Conservation (phyloP, 2,329 filamentous ascomycete genomes). For the Fusarium dlaminii region DNA sequence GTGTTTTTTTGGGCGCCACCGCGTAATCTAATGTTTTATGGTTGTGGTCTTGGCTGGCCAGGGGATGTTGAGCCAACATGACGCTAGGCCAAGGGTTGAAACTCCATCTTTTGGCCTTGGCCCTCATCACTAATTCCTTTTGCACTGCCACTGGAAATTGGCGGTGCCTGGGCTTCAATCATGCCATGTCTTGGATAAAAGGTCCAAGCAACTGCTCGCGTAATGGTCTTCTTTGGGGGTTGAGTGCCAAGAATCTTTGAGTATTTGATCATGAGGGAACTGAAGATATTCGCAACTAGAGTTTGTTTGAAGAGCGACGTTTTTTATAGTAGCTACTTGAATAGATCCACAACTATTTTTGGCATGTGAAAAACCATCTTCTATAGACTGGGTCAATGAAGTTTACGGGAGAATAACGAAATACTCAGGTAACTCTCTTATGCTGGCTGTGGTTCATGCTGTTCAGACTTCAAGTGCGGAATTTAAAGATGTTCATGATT, state of each 20-base stretch:
- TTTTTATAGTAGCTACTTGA: neutral
- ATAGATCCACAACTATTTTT: neutral
- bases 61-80: neutral
- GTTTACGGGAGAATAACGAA: rapidly evolving
- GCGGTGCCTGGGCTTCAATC: neutral
- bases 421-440: neutral
- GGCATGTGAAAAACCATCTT: rapidly evolving
- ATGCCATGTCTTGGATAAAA: neutral
- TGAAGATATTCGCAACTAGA: neutral
- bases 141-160: slow-evolving; percentile 1
- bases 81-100: slow-evolving; percentile 1
- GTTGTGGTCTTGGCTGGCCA: slow-evolving; percentile 7
- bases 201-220: neutral
- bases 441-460: neutral
- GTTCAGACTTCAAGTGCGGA: neutral
- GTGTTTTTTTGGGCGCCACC: neutral
- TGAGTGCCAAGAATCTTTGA: neutral
- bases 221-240: neutral
- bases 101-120: slow-evolving; percentile 2
- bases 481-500: neutral
- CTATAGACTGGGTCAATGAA: no score
- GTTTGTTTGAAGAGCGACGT: neutral
- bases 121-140: neutral
- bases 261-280: neutral
- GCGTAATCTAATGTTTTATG: neutral